Conservation (phyloP, 345 rosid genomes). For the Draba incana region DNA sequence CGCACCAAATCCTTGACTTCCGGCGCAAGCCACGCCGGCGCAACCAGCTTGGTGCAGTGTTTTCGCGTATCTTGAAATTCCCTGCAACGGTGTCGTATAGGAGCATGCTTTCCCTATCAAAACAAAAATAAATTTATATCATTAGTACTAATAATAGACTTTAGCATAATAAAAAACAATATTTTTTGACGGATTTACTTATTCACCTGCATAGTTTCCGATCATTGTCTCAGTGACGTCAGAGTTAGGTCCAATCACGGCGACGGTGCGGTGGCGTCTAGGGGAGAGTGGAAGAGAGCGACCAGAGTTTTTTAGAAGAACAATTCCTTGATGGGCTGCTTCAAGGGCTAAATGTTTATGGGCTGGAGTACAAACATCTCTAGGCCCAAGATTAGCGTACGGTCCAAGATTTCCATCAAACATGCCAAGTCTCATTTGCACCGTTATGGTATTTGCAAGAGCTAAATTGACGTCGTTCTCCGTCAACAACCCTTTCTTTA, state of each 20-base stretch:
- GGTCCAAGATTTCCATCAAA: slow-evolving; percentile 85
- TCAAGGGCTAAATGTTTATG: slow-evolving; percentile 76
- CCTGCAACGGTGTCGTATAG: slow-evolving; percentile 75
- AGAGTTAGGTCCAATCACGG: slow-evolving; percentile 94
- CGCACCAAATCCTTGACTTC: slow-evolving; percentile 47
- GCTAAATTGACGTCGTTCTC: slow-evolving; percentile 67
- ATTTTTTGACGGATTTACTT: not conserved
- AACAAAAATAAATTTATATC: not conserved
- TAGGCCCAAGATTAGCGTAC: slow-evolving; percentile 73
- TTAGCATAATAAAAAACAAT: not conserved
- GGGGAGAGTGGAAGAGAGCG: slow-evolving; percentile 64
- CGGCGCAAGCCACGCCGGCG: slow-evolving; percentile 53
- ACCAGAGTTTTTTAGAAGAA: slow-evolving; percentile 62
- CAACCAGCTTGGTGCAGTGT: slow-evolving; percentile 75
- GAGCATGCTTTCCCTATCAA: slow-evolving; percentile 70
- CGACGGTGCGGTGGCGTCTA: slow-evolving; percentile 56
- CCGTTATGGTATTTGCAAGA: slow-evolving; percentile 75
- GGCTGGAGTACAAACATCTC: slow-evolving; percentile 73
- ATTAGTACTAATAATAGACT: not conserved
- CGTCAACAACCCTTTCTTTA: slow-evolving; percentile 49
- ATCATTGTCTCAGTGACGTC: slow-evolving; percentile 92
- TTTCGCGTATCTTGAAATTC: slow-evolving; percentile 59
- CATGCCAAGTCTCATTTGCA: slow-evolving; percentile 95
- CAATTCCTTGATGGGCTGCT: slow-evolving; percentile 91
- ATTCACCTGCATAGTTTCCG: slow-evolving; percentile 87